Base-by-base conservation (phyloP, 768 basidiomycete species). In the Lactarius hengduanensis region DNA sequence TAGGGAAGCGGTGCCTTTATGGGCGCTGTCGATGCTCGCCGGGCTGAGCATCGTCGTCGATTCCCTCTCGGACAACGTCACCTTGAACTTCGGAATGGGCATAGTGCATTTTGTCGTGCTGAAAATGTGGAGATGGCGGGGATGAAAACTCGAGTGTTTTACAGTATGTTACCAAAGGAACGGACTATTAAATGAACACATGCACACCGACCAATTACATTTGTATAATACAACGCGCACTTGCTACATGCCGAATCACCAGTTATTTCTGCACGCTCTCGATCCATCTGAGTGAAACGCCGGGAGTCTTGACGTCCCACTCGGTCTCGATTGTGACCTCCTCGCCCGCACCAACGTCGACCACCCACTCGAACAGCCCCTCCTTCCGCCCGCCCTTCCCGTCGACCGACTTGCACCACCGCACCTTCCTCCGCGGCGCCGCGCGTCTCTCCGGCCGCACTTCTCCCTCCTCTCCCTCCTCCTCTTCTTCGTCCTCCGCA, bases 301-400 rank as follows among this genome's bases (percentile, higher is more conserved):
- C 26, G 4, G 82, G 79, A 0, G 77, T 79, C 70, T 79, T 83
- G 56, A 85, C 77, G 65, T 86, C 85, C 81, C 84, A 87, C 65
- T 81, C 76, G 1, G 82, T 78, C 60, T 81, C 77, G 18, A 87
- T 69, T 13, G 72, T 73, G 20, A 82, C 74, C 69, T 79, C 80
- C 62, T 75, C 76, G 15, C 81, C 82, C 18, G 76, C 78, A 7
- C 75, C 79, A 38, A 86, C 74, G 34, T 73, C 78, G 74, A 80
- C 77, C 64, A 74, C 76, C 85, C 85, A 88, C 72, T 85, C 84
- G 70, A 83, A 82, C 64, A 77, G 78, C 1, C 86, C 87, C 55
- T 85, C 81, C 74, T 83, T 82, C 75, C 82, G 80, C 0, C 81
- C 84, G 4, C 80, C 80, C 64, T 80, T 81, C 61, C 79, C 79